These are phyloP conservation scores for Psilocybe cubensis DNA, from an alignment of 768 basidiomycete species.

Conservation along the genomic window DNA sequence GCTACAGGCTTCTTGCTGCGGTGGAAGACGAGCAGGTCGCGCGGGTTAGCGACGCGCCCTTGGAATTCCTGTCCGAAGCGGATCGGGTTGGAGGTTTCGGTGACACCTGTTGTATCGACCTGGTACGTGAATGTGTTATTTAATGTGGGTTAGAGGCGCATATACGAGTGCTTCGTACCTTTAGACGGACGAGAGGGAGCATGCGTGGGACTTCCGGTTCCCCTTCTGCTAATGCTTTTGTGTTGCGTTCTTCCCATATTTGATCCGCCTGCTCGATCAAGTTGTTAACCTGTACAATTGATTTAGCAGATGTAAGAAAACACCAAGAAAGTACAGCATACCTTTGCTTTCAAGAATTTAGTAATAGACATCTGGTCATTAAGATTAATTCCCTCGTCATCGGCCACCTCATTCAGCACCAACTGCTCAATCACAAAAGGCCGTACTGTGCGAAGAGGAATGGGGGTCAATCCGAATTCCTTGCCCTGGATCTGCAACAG, in stretches of 20 bases:
- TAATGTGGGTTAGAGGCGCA: not conserved
- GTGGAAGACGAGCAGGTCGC: constrained; percentile 91
- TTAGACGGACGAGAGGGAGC: constrained; percentile 87
- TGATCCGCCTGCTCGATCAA: constrained; percentile 79
- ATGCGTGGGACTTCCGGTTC: constrained; percentile 67
- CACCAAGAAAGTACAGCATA: constrained; percentile 25
- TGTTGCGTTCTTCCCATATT: constrained; percentile 79
- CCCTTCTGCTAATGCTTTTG: constrained; percentile 58
- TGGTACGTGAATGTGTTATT: constrained; percentile 22
- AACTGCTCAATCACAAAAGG: constrained; percentile 93
- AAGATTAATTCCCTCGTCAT: constrained; percentile 76
- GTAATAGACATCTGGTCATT: constrained; percentile 83
- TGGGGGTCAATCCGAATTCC: constrained; percentile 82
- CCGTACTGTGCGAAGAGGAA: constrained; percentile 88
- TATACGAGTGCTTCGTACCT: constrained; percentile 44
- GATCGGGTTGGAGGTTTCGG: constrained; percentile 92
- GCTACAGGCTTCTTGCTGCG: constrained; percentile 69
- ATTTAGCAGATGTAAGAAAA: not conserved
- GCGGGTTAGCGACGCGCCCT: constrained; percentile 90
- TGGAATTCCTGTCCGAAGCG: constrained; percentile 97
- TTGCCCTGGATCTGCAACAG: constrained; percentile 87
- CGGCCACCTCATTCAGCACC: constrained; percentile 72
- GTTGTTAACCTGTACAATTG: constrained; percentile 61
- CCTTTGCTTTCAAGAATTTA: constrained; percentile 78
- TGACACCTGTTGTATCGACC: constrained; percentile 92